Conservation (phyloP, 2,329 filamentous ascomycete species). For the Aspergillus viridinutans region DNA sequence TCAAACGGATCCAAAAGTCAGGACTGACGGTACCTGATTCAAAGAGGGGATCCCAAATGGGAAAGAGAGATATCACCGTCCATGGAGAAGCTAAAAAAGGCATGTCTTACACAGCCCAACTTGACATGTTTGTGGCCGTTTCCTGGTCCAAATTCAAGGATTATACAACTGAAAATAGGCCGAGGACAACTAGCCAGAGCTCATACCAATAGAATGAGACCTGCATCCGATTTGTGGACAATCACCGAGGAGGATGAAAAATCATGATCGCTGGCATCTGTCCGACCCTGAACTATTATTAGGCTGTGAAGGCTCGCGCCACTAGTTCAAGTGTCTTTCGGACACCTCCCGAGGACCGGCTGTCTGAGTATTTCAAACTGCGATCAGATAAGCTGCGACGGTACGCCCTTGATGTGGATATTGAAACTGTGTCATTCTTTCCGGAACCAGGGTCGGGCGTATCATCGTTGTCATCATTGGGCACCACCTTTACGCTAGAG, state of each 20-base stretch:
- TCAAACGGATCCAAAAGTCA: background rate
- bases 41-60: background rate
- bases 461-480: constrained; percentile 29
- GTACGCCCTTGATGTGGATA: constrained; percentile 10
- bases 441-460: constrained; percentile 14
- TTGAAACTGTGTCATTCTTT: constrained; percentile 27
- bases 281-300: constrained; percentile 5
- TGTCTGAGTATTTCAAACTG: constrained; percentile 3
- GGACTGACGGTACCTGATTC: background rate
- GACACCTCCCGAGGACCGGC: constrained; percentile 2
- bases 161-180: background rate
- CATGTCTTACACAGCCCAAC: background rate
- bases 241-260: background rate
- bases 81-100: background rate
- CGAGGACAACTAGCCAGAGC: background rate
- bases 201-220: background rate
- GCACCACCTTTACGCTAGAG: constrained; percentile 38
- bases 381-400: constrained; percentile 3
- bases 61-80: background rate
- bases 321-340: constrained; percentile 8
- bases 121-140: background rate
- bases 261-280: constrained; percentile 4
- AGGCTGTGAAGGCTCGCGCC: constrained; percentile 28
- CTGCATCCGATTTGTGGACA: background rate
- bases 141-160: background rate